Conservation (phyloP, 1,284 basidiomycete genomes). For the Tylopilus sp. region DNA sequence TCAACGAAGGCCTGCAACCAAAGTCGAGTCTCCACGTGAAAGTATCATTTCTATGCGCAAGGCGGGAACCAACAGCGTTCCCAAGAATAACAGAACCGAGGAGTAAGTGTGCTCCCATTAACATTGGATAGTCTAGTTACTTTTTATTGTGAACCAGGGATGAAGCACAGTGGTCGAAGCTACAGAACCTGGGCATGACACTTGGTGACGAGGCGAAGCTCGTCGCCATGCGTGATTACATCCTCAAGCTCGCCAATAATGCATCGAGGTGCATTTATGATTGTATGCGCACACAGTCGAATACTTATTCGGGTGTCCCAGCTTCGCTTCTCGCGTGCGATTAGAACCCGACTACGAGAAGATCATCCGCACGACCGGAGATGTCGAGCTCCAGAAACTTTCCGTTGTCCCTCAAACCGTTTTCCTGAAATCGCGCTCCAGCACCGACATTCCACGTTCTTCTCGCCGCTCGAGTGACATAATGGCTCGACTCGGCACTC, state of each 20-base stretch:
- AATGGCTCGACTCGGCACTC: slow-evolving; percentile 44
- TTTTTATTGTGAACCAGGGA: slow-evolving; percentile 50
- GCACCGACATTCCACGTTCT: slow-evolving; percentile 41
- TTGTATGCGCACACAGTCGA: neutral
- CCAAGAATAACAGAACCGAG: slow-evolving; percentile 62
- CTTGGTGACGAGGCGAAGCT: slow-evolving; percentile 78
- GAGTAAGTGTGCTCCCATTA: slow-evolving; percentile 52
- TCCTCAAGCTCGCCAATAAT: slow-evolving; percentile 78
- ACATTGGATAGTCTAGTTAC: neutral
- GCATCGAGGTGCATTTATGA: slow-evolving; percentile 49
- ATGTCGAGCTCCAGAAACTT: slow-evolving; percentile 77
- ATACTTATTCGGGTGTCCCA: slow-evolving; percentile 30
- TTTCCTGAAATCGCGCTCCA: slow-evolving; percentile 68
- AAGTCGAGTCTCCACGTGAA: slow-evolving; percentile 66
- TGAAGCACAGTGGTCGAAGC: slow-evolving; percentile 65
- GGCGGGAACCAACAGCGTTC: slow-evolving; percentile 42
- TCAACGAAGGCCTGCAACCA: slow-evolving; percentile 45
- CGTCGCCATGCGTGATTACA: slow-evolving; percentile 83
- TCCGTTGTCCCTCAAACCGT: slow-evolving; percentile 94
- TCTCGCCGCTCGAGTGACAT: slow-evolving; percentile 37
- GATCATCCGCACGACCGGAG: slow-evolving; percentile 62
- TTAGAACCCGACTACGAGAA: slow-evolving; percentile 63
- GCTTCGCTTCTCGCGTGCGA: slow-evolving; percentile 62
- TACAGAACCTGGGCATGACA: slow-evolving; percentile 83
- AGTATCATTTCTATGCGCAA: slow-evolving; percentile 64